These are phyloP conservation scores for Sporothrix luriei DNA, from an alignment of 2,329 filamentous ascomycete genomes.

Conservation along the genomic window DNA sequence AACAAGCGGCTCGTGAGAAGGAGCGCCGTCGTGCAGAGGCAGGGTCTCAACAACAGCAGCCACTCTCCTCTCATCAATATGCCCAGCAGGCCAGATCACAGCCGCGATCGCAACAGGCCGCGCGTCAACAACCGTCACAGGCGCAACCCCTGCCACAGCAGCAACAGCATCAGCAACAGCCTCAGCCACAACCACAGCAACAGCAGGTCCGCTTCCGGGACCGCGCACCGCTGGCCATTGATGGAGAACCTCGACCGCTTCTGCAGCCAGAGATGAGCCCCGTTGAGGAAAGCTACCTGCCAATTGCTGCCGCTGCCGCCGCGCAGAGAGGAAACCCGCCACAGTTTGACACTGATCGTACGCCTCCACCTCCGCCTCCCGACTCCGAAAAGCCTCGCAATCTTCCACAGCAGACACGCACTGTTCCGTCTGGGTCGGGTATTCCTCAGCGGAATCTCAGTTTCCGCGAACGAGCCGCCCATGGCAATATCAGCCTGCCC, in stretches of 20 bases:
- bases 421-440: constrained; percentile 39
- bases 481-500: constrained; percentile 47
- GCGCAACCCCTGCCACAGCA: constrained; percentile 30
- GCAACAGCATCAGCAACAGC: constrained; percentile 19
- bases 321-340: constrained; percentile 38
- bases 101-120: constrained; percentile 5
- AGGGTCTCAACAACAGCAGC: constrained; percentile 16
- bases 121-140: constrained; percentile 27
- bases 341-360: constrained; percentile 40
- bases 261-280: constrained; percentile 36
- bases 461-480: constrained; percentile 61
- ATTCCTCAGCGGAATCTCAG: constrained; percentile 60
- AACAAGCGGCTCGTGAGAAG: constrained; percentile 69
- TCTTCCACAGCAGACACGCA: constrained; percentile 29
- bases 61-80: neutral
- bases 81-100: constrained; percentile 17
- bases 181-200: constrained; percentile 30
- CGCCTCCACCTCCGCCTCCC: constrained; percentile 36
- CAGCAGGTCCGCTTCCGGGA: constrained; percentile 44
- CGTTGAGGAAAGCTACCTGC: constrained; percentile 33
- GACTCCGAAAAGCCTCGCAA: constrained; percentile 40
- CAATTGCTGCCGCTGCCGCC: constrained; percentile 28
- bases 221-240: constrained; percentile 37
- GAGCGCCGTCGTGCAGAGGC: constrained; percentile 45
- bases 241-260: constrained; percentile 39